Base-by-base conservation (phyloP, 2,329 filamentous ascomycete species). In the Xylaria sp. region DNA sequence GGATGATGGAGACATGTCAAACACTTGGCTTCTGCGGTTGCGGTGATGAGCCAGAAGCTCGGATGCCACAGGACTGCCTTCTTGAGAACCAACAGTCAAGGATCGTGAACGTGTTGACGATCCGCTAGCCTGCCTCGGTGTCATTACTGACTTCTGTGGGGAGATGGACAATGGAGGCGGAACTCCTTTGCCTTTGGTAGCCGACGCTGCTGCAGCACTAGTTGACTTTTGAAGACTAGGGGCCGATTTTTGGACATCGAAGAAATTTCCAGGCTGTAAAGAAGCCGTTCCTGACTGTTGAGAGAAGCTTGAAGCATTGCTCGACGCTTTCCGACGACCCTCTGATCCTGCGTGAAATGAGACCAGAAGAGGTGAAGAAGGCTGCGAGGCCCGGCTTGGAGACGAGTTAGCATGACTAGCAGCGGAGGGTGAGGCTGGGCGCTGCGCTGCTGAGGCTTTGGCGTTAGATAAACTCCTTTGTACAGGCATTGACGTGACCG, bases 1-100 rank as follows among this genome's bases (percentile, higher is more conserved):
- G 0, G 95, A 98, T 0, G 96, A 98, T 2, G 96, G 96, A 2
- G 96, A 99, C 82, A 98, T 92, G 79, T 98, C 95, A 75, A 98
- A 94, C 2, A 98, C 92, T 76, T 98, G 96, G 78, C 95, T 98
- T 74, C 94, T 89, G 48, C 96, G 91, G 79, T 98, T 98, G 75
- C 94, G 90, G 77, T 98, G 94, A 60, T 90, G 88, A 9, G 88
- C 85, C 52, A 91, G 89, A 13, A 92, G 88, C 63, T 92, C 89
- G 1, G 91, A 85, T 8, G 88, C 83, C 18, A 93, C 86, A 7
- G 91, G 88, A 72, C 96, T 97, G 33, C 93, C 93, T 75, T 98
- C 96, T 79, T 97, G 93, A 13, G 96, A 98, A 9, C 95, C 95
- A 46, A 98, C 91, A 0, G 96, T 99, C 75, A 97, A 88, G 33